Conservation (phyloP, 2,329 filamentous ascomycete species). For the Massarina eburnea region DNA sequence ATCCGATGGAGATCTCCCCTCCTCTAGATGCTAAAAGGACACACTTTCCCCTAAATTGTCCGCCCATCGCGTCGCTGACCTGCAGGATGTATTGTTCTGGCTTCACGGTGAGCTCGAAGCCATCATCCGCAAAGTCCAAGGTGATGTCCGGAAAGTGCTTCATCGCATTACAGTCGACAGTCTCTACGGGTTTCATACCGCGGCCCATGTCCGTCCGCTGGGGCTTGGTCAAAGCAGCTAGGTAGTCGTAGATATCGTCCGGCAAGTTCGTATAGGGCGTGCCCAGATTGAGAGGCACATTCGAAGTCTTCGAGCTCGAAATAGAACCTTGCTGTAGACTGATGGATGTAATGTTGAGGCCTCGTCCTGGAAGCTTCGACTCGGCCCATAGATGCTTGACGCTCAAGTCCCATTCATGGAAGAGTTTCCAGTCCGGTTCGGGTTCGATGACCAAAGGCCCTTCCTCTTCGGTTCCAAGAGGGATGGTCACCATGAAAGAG, state of each 20-base stretch:
- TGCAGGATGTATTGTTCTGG: slow-evolving; percentile 8
- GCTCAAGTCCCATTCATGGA: slow-evolving; percentile 11
- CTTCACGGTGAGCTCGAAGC: slow-evolving; percentile 5
- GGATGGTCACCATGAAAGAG: slow-evolving; percentile 9
- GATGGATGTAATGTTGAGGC: slow-evolving; percentile 8
- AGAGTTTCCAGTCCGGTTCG: slow-evolving; percentile 10
- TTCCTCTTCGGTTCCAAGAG: slow-evolving; percentile 7
- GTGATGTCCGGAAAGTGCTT: slow-evolving; percentile 4
- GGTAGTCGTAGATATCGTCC: slow-evolving; percentile 3
- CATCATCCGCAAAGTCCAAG: slow-evolving; percentile 5
- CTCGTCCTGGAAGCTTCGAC: slow-evolving; percentile 3
- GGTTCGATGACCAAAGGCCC: slow-evolving; percentile 8
- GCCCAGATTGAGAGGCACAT: slow-evolving; percentile 3
- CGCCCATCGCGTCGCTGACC: slow-evolving; percentile 6
- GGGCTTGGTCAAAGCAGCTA: slow-evolving; percentile 2
- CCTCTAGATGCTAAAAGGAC: slow-evolving; percentile 4
- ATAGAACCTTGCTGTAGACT: slow-evolving; percentile 1
- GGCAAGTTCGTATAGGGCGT: slow-evolving; percentile 8
- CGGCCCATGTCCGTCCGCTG: slow-evolving; percentile 7
- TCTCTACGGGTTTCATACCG: slow-evolving; percentile 3
- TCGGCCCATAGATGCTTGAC: slow-evolving; percentile 7
- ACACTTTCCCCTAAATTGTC: slow-evolving; percentile 5
- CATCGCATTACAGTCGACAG: slow-evolving; percentile 6
- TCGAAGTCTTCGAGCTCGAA: neutral
- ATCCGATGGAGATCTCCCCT: slow-evolving; percentile 7